Conservation (phyloP, 257 asterid genomes). For the Solanum bulbocastanum region DNA sequence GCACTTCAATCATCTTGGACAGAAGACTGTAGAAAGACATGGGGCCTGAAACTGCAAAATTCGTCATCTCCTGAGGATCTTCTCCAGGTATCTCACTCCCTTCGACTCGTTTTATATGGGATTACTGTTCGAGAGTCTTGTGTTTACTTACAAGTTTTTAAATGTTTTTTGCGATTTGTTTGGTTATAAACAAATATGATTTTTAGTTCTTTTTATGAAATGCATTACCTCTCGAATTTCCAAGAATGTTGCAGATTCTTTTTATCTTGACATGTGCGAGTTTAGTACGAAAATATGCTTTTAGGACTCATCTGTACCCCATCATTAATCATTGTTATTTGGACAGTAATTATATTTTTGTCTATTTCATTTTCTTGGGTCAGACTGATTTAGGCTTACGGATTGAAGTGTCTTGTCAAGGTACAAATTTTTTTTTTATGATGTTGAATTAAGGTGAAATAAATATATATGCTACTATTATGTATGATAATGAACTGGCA, state of each 20-base stretch:
- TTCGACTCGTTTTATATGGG: neutral
- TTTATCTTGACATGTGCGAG: neutral
- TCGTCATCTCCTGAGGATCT: constrained; percentile 55
- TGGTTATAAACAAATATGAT: neutral
- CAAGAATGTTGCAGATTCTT: neutral
- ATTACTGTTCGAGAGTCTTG: neutral
- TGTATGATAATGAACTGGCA: neutral
- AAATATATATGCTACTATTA: neutral
- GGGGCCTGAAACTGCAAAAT: constrained; percentile 68
- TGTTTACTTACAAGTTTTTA: neutral
- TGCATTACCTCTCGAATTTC: neutral
- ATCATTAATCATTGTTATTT: neutral
- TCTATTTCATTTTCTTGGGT: neutral
- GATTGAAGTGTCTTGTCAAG: neutral
- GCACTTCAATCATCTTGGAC: constrained; percentile 83
- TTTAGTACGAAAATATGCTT: neutral
- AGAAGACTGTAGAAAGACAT: constrained; percentile 52
- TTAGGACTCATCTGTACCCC: neutral
- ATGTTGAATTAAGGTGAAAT: neutral
- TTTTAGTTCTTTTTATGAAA: neutral
- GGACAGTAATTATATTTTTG: neutral
- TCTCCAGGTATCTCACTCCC: constrained; percentile 44
- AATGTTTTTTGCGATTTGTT: neutral
- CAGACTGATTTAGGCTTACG: neutral
- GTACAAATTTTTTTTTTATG: neutral